Evolutionary conservation across 73 alveolate genomes (phyloP), one percentile per base, ranked within the genome.

Genomic region (Paramecium tetraurelia): DNA sequence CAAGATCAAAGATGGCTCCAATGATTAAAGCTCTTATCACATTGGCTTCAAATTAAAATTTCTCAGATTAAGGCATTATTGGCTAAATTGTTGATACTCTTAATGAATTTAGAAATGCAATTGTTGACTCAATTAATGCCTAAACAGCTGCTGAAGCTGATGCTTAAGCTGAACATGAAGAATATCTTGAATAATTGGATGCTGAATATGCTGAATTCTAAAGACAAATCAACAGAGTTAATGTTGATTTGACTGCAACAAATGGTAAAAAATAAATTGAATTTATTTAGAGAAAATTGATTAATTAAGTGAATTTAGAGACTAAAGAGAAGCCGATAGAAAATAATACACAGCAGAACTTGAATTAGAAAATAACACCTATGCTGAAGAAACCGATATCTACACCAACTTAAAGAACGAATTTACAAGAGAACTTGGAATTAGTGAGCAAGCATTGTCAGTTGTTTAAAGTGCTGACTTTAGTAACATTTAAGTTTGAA

Each of bases 41-140:
- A 10, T 80, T 80, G 43, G 90, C 90, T 35, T 75, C 87, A 75
- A 75, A 75, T 41, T 38, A 75, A 80, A 80, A 80, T 22, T 80
- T 80, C 90, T 41, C 76, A 7, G 57, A 80, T 46, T 48, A 80
- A 80, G 90, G 72, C 9, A 46, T 80, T 41, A 43, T 80, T 27
- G 90, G 90, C 7, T 44, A 80, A 80, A 80, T 80, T 80, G 90
- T 80, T 80, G 72, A 40, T 44, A 76, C 90, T 8, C 57, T 80
- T 24, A 80, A 80, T 63, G 90, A 80, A 12, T 80, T 80, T 58
- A 80, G 90, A 80, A 80, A 80, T 41, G 90, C 70, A 1, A 41
- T 80, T n/a, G 90, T 80, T 16, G 70, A 80, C 11, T 41, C 90
- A 9, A 41, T 80, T 14, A 80, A 80, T 41, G 90, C 46, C 21